Conservation (phyloP, 2,329 filamentous ascomycete genomes). For the Xylariaceae sp. region DNA sequence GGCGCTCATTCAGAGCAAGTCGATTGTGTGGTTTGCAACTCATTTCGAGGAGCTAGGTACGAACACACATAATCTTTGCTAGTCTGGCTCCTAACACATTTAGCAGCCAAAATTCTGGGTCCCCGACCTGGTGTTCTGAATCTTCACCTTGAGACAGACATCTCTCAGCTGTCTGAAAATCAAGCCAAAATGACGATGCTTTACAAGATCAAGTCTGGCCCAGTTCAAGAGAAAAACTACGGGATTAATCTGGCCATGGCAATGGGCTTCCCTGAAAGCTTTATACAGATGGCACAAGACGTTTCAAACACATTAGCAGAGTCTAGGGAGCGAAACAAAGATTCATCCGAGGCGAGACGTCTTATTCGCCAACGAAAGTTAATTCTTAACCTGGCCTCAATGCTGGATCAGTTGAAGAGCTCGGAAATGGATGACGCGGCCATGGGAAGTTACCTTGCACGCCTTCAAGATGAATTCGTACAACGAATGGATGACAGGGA, state of each 20-base stretch:
- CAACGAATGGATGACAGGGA: constrained; percentile 54
- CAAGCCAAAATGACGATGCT: constrained; percentile 71
- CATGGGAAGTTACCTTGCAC: constrained; percentile 58
- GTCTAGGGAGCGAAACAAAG: constrained; percentile 53
- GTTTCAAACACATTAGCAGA: constrained; percentile 59
- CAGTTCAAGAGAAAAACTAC: constrained; percentile 67
- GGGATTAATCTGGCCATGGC: constrained; percentile 76
- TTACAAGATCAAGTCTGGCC: constrained; percentile 73
- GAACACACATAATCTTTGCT: constrained; percentile 7
- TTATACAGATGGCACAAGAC: constrained; percentile 62
- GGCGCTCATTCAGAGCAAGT: constrained; percentile 71
- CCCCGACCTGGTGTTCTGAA: constrained; percentile 76
- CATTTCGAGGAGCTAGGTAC: constrained; percentile 76
- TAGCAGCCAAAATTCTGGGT: constrained; percentile 60
- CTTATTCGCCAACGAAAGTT: constrained; percentile 64
- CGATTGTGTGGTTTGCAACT: constrained; percentile 87
- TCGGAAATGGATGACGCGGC: constrained; percentile 60
- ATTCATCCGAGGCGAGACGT: constrained; percentile 52
- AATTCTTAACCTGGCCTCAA: constrained; percentile 66
- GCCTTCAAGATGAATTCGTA: constrained; percentile 71
- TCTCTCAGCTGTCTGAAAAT: constrained; percentile 45
- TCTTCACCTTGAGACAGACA: constrained; percentile 71
- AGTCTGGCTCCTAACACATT: constrained; percentile 9
- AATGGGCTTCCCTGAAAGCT: constrained; percentile 62
- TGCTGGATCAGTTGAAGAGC: constrained; percentile 61